Conservation (phyloP, 768 basidiomycete genomes). For the Russula ochroleuca region DNA sequence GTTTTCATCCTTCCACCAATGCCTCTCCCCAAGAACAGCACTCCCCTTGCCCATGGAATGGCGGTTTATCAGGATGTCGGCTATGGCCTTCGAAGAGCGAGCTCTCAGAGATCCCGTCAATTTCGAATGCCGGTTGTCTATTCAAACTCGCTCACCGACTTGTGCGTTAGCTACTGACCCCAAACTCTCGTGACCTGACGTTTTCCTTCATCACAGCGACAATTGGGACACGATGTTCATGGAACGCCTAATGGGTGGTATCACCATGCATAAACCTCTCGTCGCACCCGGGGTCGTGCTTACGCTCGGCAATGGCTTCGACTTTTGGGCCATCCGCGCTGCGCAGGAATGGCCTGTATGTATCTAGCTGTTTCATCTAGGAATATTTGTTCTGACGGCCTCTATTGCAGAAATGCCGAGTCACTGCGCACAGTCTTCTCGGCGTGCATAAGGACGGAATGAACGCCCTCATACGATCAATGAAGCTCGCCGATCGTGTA, state of each 20-base stretch:
- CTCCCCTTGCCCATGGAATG: not conserved
- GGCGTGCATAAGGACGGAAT: constrained; percentile 12
- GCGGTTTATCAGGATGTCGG: constrained; percentile 8
- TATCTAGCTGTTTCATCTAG: not conserved
- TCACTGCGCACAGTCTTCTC: constrained; percentile 18
- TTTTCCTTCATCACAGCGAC: constrained; percentile 42
- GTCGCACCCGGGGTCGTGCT: constrained; percentile 50
- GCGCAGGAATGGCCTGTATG: constrained; percentile 62
- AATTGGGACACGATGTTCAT: constrained; percentile 71
- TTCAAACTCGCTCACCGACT: constrained; percentile 13
- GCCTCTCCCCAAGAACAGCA: not conserved
- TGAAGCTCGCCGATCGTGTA: constrained; percentile 14
- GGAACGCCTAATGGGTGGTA: constrained; percentile 42
- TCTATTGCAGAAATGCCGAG: constrained; percentile 11
- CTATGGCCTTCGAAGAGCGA: constrained; percentile 3
- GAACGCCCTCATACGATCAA: not conserved
- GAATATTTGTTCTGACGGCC: not conserved
- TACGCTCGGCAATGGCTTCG: constrained; percentile 69
- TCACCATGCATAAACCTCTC: constrained; percentile 54
- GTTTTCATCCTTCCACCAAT: not conserved
- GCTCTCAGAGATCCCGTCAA: constrained; percentile 2
- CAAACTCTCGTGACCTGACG: not conserved
- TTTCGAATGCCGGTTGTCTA: constrained; percentile 14
- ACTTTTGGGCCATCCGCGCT: constrained; percentile 67
- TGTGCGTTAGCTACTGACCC: constrained; percentile 4